Percentiles rank a stretch among this genome's conserved stretches.
These are phyloP conservation scores for Cordyceps pruinosa DNA, from an alignment of 2,329 filamentous ascomycete species.

Conservation along the genomic window DNA sequence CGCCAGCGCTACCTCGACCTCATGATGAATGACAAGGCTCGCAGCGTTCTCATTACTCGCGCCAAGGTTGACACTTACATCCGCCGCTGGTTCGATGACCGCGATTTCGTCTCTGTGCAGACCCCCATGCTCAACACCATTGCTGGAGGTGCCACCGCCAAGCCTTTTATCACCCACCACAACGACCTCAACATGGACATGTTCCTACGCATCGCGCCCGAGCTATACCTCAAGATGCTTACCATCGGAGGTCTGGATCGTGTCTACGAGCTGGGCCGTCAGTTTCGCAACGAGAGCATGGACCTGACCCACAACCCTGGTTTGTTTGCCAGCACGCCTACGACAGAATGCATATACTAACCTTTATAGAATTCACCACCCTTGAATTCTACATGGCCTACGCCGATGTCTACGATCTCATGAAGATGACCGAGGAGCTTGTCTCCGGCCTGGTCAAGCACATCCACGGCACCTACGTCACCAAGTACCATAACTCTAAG, in stretches of 20 bases:
- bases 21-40: conserved; percentile 88
- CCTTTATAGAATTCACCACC: conserved; percentile 75
- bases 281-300: conserved; percentile 85
- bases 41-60: conserved; percentile 76
- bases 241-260: conserved; percentile 90
- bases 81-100: conserved; percentile 78
- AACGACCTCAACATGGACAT: conserved; percentile 94
- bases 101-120: conserved; percentile 89
- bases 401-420: conserved; percentile 80
- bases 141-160: conserved; percentile 89
- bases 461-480: conserved; percentile 77
- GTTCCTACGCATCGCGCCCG: conserved; percentile 90
- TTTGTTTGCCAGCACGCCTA: conserved; percentile 12
- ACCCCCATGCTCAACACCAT: conserved; percentile 97
- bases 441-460: conserved; percentile 85
- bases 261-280: conserved; percentile 91
- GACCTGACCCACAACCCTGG: conserved; percentile 73
- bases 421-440: conserved; percentile 80
- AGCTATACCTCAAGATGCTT: conserved; percentile 93
- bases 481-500: conserved; percentile 76
- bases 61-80: conserved; percentile 86
- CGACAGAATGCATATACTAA: conserved; percentile 8
- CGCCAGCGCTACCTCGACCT: conserved; percentile 91
- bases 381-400: conserved; percentile 97
- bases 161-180: conserved; percentile 88